phyloP scores from a whole-genome alignment of 257 asterid genomes.

The Solanum sejunctum region DNA sequence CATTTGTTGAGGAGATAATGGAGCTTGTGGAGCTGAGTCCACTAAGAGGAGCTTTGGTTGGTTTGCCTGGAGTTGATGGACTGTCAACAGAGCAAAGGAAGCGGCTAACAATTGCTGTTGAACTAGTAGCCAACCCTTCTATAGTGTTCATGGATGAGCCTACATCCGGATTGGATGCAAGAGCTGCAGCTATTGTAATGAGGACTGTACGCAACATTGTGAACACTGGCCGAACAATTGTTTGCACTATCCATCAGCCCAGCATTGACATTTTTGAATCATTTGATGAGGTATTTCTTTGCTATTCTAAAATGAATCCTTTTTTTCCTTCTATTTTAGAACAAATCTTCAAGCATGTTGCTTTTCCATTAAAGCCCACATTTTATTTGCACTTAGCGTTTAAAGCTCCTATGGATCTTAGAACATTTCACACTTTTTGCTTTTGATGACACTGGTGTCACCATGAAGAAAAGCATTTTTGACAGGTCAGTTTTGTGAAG shows the following conservation, averaged over 20 bases:
- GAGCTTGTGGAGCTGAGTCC: slow-evolving; percentile 89
- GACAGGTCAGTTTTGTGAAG: too few relatives aligned
- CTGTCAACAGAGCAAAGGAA: slow-evolving; percentile 91
- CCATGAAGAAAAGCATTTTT: too few relatives aligned
- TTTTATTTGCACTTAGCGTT: too few relatives aligned
- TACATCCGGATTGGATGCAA: slow-evolving; percentile 93
- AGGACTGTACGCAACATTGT: slow-evolving; percentile 93
- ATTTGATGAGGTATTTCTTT: slow-evolving; percentile 75
- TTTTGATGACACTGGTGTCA: too few relatives aligned
- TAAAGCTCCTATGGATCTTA: too few relatives aligned
- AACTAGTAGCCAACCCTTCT: slow-evolving; percentile 91
- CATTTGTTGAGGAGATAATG: slow-evolving; percentile 93
- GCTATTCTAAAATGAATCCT: neutral
- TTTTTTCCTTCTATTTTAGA: neutral
- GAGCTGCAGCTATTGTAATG: slow-evolving; percentile 98
- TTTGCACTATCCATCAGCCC: slow-evolving; percentile 95
- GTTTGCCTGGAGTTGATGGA: slow-evolving; percentile 92
- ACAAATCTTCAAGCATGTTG: neutral
- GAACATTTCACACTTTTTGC: too few relatives aligned
- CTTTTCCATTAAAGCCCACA: too few relatives aligned
- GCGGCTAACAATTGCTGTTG: slow-evolving; percentile 91
- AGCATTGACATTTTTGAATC: slow-evolving; percentile 96
- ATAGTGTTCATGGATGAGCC: slow-evolving; percentile 96
- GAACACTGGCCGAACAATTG: slow-evolving; percentile 91
- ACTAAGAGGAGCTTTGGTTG: slow-evolving; percentile 75